Evolutionary conservation across 352 stramenopile species (phyloP).

Genomic region (Pythium utonaiense): DNA sequence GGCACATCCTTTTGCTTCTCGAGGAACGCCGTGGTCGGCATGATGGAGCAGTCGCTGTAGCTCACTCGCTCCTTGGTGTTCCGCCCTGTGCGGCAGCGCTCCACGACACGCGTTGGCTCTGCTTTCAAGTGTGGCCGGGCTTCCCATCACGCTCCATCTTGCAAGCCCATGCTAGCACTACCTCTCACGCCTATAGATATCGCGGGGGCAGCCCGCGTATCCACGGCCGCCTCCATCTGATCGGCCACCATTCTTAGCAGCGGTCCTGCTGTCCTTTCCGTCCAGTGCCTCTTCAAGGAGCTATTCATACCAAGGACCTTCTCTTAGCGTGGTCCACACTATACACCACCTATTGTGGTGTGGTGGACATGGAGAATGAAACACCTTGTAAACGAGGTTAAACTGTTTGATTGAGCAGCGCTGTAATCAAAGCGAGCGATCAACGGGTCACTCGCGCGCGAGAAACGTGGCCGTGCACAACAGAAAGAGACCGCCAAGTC

Average conservation of each 20-base stretch:
- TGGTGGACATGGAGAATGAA: conserved; percentile 6
- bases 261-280: neutral
- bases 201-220: conserved; percentile 2
- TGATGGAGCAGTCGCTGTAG: conserved; percentile 6
- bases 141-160: neutral
- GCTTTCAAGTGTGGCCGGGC: conserved; percentile 3
- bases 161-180: neutral
- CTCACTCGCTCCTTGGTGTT: neutral
- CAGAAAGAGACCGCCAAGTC: neutral
- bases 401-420: conserved; percentile 2
- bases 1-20: conserved; percentile 79
- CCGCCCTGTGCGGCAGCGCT: no score
- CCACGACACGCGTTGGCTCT: neutral
- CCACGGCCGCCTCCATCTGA: neutral
- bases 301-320: conserved; percentile 15
- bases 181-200: conserved; percentile 1
- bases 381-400: neutral
- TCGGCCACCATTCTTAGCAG: neutral
- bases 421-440: conserved; percentile 7
- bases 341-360: neutral
- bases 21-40: conserved; percentile 55
- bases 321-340: conserved; percentile 1
- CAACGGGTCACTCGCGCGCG: conserved; percentile 1
- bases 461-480: conserved; percentile 15
- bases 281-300: neutral